Base-by-base conservation (phyloP, 768 basidiomycete species). In the Leccinum boreale region DNA sequence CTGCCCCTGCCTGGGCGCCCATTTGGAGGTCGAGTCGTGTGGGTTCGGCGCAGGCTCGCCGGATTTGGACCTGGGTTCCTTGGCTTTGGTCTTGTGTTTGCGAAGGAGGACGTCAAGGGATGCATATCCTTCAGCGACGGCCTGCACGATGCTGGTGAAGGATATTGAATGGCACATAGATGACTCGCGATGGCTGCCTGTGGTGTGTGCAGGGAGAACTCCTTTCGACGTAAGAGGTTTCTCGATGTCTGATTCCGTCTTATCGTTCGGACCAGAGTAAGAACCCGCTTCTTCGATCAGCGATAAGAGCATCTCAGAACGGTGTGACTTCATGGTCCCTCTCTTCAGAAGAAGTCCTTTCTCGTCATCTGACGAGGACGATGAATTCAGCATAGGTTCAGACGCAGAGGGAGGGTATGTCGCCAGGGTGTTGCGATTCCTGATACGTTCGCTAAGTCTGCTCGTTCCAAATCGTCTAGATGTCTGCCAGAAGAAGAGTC, bases 1-100 rank as follows among this genome's bases (percentile, higher is more conserved):
- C 60, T 62, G 65, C 4, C 72, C 75, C 26, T 71, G 60, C 29
- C 63, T 63, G 29, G 76, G 67, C 21, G 67, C 66, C 76, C 76
- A 77, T 50, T 61, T 65, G 5, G 53, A 49, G 12, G 23, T 56
- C 28, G 50, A 24, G 15, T 60, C 54, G 28, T 50, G 44, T 19
- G 24, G 17, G 17, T 57, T 56, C 15, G 24, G 17, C 15, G 19
- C 3, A 28, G 12, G 51, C 10, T 42, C 48, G 3, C 31, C 5
- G 36, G 47, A 24, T 36, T 36, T 28, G 23, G 10, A 44, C 31
- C 53, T 35, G 35, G 9, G n/a, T 17, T 23, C 35, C 42, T 39
- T 55, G 28, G 4, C 12, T 33, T 55, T 67, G 5, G 29, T 2
- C 49, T 56, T 68, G 17, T 51, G 35, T 50, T 56, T 67, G 52